A percentile compares a stretch with the other conserved stretches of the same genome.
These are phyloP conservation scores for Colletotrichum sp. DNA, from an alignment of 2,329 filamentous ascomycete species.

Conservation along the genomic window DNA sequence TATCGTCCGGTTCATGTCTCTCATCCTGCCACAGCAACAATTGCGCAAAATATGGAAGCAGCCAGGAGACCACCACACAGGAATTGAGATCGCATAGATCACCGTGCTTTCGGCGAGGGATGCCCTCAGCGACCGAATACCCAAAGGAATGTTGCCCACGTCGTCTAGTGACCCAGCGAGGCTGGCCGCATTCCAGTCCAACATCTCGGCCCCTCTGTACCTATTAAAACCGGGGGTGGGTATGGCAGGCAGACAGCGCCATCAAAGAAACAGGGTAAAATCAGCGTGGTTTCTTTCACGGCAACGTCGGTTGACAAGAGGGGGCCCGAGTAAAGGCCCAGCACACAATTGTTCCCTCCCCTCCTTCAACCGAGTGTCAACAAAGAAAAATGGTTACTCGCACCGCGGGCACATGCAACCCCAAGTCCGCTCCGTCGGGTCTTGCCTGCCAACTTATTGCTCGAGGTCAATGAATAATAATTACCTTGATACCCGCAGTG, in stretches of 20 bases:
- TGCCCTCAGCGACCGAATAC: background rate
- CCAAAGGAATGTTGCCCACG: constrained; percentile 18
- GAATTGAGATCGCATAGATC: constrained; percentile 15
- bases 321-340: background rate
- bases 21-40: constrained; percentile 19
- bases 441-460: background rate
- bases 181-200: constrained; percentile 20
- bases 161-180: constrained; percentile 18
- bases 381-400: constrained; percentile 1
- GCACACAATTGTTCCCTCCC: background rate
- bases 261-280: background rate
- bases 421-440: background rate
- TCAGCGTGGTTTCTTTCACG: background rate
- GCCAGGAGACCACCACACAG: constrained; percentile 7
- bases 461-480: background rate
- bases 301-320: constrained; percentile 1
- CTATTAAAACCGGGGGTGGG: constrained; percentile 2
- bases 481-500: background rate
- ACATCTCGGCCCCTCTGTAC: background rate
- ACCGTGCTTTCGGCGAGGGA: constrained; percentile 18
- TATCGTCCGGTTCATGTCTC: constrained; percentile 17
- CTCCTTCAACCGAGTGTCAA: background rate
- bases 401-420: background rate
- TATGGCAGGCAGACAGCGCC: background rate
- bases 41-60: constrained; percentile 16